Evolutionary conservation across 495 filamentous ascomycete genomes (phyloP).

Genomic region (Parachaetomium inaequale): DNA sequence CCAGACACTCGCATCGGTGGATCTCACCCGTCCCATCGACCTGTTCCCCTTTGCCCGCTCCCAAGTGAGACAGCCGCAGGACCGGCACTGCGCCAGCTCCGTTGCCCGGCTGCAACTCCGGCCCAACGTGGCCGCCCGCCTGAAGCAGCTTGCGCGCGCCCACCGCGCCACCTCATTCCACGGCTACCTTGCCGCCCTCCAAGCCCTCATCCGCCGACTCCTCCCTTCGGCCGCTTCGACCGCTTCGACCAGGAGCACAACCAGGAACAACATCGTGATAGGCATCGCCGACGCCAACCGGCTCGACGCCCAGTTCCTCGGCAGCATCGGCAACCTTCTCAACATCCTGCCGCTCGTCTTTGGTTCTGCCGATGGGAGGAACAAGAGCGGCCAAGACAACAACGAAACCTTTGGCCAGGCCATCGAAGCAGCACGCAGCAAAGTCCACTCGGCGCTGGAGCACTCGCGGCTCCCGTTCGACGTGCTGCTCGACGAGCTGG

Average conservation of each 20-base stretch:
- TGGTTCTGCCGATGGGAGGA: constrained; percentile 27
- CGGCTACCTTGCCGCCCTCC: constrained; percentile 1
- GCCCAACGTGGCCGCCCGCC: background rate
- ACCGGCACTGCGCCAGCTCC: too few species aligned
- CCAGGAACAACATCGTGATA: constrained; percentile 26
- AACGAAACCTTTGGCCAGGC: constrained; percentile 16
- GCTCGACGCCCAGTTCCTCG: constrained; percentile 14
- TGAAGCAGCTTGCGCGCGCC: background rate
- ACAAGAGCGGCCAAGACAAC: too few species aligned
- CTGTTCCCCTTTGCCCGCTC: too few species aligned
- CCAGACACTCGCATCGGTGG: too few species aligned
- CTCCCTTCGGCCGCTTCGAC: too few species aligned
- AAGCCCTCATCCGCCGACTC: background rate
- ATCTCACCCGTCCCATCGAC: too few species aligned
- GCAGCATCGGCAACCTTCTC: constrained; percentile 42
- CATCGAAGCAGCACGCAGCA: constrained; percentile 13
- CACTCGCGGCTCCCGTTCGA: constrained; percentile 35
- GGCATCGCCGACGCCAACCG: constrained; percentile 43
- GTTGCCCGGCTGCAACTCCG: background rate
- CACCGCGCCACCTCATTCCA: background rate
- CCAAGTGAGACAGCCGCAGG: too few species aligned
- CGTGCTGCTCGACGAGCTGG: constrained; percentile 34
- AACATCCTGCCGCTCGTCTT: constrained; percentile 36
- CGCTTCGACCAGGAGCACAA: background rate
- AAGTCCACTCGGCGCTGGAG: constrained; percentile 18